phyloP scores from a whole-genome alignment of 495 filamentous ascomycete genomes.

The Aspergillus avenaceus region DNA sequence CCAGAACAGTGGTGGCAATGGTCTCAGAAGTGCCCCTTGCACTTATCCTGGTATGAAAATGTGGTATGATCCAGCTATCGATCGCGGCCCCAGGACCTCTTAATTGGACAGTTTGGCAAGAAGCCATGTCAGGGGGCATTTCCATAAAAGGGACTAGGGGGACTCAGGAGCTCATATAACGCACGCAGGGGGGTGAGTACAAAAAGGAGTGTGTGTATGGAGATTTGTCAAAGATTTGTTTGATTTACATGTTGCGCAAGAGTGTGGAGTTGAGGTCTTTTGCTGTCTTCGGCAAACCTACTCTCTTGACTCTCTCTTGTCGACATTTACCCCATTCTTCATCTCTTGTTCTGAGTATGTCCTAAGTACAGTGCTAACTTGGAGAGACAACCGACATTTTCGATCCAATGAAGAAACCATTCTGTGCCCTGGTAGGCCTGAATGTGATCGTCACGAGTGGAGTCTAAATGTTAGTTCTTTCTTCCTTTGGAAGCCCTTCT shows the following conservation, averaged over 20 bases:
- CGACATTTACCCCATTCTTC: constrained; percentile 9
- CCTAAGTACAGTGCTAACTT: constrained; percentile 9
- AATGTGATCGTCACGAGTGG: constrained; percentile 19
- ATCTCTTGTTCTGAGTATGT: constrained; percentile 12
- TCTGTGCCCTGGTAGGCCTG: constrained; percentile 19
- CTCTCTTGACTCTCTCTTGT: no score
- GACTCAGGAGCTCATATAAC: no score
- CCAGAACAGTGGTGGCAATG: constrained; percentile 11
- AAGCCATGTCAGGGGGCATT: no score
- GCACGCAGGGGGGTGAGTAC: no score
- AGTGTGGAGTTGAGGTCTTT: neutral
- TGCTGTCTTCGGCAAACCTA: no score
- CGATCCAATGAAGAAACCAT: constrained; percentile 14
- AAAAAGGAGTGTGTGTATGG: constrained; percentile 39
- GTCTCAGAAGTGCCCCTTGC: constrained; percentile 23
- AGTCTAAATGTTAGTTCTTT: constrained; percentile 25
- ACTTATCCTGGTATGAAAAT: constrained; percentile 25
- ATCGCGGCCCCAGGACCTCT: constrained; percentile 20
- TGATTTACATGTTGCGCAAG: neutral
- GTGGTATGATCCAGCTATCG: constrained; percentile 18
- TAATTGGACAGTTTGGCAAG: constrained; percentile 3
- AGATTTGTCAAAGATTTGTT: neutral
- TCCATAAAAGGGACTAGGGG: no score
- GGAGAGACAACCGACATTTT: constrained; percentile 15
- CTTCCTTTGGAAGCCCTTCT: constrained; percentile 17